Base-by-base conservation (phyloP, 192 early-diverging fungal species). In the Pilobolus umbonatus region DNA sequence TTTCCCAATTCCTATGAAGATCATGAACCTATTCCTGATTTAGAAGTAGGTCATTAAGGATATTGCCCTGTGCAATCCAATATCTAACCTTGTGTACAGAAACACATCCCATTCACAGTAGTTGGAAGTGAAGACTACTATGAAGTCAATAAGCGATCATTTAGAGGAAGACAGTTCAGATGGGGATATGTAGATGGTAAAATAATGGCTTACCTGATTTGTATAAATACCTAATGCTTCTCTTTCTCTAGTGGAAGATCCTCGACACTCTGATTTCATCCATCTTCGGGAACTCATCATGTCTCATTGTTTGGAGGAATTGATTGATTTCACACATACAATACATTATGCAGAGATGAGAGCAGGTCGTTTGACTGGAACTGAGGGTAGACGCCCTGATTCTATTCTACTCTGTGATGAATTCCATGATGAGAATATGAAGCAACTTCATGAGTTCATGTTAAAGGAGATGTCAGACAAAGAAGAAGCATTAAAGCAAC, bases 241-340 rank as follows among this genome's bases (percentile, higher is more conserved):
- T 44, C 22, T 57, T 36, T 49, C 21, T 29, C 57, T 25, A 86
- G 92, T 98, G 59, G 92, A 94, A 70, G 87, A 96, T 67, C 88
- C 90, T 71, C 68, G 67, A 30, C 94, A 96, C 73, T 93, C 91
- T 78, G 95, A 96, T 66, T 96, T 98, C 72, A 79, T 88, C 35
- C 86, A 90, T 64, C 80, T 98, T 51, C 87, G 95, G 26, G 81
- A 90, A 50, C 56, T 89, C n/a, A 56, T 90, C 10, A 86, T 90
- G 76, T 60, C 74, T 47, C 72, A 75, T 26, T 79, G 77, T 53
- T 70, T 94, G 35, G 85, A 89, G 59, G 92, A 94, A 50, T 66
- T 94, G 36, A 86, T 91, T 54, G 87, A 89, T 24, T 87, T 85
- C 11, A 94, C 89, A 12, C 89, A 91, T 55, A 71, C 36, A 31